Percentiles rank a stretch among this genome's conserved stretches.
phyloP scores from a whole-genome alignment of 1,139 yeast species.

The Lodderomyces beijingensis region DNA sequence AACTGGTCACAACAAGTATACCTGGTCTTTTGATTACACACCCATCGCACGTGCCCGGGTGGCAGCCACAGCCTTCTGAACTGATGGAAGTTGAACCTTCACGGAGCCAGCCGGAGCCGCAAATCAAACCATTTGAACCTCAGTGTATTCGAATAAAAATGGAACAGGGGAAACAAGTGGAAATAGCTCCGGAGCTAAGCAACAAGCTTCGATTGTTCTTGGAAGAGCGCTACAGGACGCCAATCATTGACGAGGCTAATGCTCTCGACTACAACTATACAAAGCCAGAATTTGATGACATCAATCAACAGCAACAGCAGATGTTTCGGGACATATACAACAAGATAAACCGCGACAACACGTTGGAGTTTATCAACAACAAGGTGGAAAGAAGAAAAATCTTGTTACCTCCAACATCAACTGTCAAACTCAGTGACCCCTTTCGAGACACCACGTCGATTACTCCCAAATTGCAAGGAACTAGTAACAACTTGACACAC shows the following conservation, averaged over 20 bases:
- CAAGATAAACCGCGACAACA: slow-evolving; percentile 32
- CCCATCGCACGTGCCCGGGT: slow-evolving; percentile 66
- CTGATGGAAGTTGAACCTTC: slow-evolving; percentile 23
- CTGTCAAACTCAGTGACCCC: slow-evolving; percentile 39
- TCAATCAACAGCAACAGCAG: slow-evolving; percentile 29
- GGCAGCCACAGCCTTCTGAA: slow-evolving; percentile 43
- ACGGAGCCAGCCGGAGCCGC: slow-evolving; percentile 44
- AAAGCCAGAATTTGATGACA: slow-evolving; percentile 30
- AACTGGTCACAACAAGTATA: slow-evolving; percentile 45
- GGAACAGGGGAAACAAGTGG: slow-evolving; percentile 14
- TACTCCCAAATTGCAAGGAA: slow-evolving; percentile 38
- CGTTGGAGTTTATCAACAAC: slow-evolving; percentile 41
- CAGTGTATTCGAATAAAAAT: slow-evolving; percentile 24
- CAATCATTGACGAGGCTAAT: slow-evolving; percentile 38
- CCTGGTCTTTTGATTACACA: slow-evolving; percentile 68
- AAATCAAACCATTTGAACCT: slow-evolving; percentile 27
- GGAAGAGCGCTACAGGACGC: slow-evolving; percentile 40
- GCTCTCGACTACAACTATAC: slow-evolving; percentile 30
- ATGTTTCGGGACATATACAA: slow-evolving; percentile 26
- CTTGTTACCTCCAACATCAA: slow-evolving; percentile 36
- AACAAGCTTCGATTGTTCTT: slow-evolving; percentile 51
- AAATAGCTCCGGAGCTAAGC: slow-evolving; percentile 27
- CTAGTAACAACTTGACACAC: slow-evolving; percentile 46
- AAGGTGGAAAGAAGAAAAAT: slow-evolving; percentile 43
- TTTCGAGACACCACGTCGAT: slow-evolving; percentile 36